Base-by-base conservation (phyloP, 192 early-diverging fungal genomes). In the Backusella tarrabulga region DNA sequence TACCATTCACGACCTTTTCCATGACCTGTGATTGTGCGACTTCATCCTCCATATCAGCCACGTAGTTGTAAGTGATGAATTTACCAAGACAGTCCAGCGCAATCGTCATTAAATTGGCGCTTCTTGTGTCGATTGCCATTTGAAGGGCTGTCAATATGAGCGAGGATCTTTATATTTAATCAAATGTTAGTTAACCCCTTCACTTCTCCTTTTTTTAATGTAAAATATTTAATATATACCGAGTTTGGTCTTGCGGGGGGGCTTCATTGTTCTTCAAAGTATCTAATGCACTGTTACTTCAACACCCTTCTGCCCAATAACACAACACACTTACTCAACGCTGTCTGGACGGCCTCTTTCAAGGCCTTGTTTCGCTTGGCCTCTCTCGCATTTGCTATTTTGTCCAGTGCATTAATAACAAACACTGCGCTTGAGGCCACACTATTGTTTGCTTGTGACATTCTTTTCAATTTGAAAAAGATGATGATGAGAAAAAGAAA, bases 81-180 rank as follows among this genome's bases (percentile, higher is more conserved):
- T 94, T 94, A 68, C 94, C 95, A 8, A 96, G 84, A 80, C 94
- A 95, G 74, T 96, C 95, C 44, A 96, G 83, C 0, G 93, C 91
- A 21, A 92, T 88, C 5, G 86, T 89, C 54, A 91, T 85, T 11
- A 95, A 82, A 17, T 79, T 80, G 1, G 88, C 82, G 74, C 85
- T 86, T n/a, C 89, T 85, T 67, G 93, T 88, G 44, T 87, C 87
- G 80, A 94, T 95, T 7, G 93, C 91, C 29, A 93, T 70, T 74
- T 91, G 87, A 68, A 96, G 84, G 19, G 95, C 93, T 36, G 85
- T 79, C 40, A 95, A 85, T 11, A 96, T 86, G 0, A 87, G 60
- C 21, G 86, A 79, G 54, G 71, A 82, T 23, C 78, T 76, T 17
- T 6, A 1, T 50, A n/a, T 50, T 44, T 6, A n/a, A 50, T 50